A percentile compares a stretch with the other conserved stretches of the same genome.
Evolutionary conservation across 176 grass and related monocot genomes (phyloP).

Genomic region (Canna indica): DNA sequence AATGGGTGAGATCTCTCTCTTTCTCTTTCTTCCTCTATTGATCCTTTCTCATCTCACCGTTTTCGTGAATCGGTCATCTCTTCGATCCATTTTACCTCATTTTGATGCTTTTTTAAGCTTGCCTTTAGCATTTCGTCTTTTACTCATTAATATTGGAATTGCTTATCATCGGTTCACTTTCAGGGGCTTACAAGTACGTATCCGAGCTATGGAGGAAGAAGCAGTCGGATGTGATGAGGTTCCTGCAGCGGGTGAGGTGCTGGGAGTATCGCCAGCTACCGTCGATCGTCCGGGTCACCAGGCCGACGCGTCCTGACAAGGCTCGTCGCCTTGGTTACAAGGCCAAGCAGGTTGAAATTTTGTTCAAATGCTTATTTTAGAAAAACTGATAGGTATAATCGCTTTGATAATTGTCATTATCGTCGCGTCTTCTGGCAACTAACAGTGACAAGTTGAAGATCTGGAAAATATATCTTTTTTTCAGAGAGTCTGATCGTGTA

Average conservation of each 20-base stretch:
- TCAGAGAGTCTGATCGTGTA: too few relatives aligned
- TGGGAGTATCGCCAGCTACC: slow-evolving; percentile 18
- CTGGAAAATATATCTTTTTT: too few relatives aligned
- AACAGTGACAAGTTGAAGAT: too few relatives aligned
- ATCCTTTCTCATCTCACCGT: not conserved
- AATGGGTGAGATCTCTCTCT: not conserved
- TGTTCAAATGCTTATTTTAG: not conserved
- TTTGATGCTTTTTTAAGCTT: not conserved
- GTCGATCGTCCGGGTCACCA: slow-evolving; percentile 10
- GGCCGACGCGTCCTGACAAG: slow-evolving; percentile 6
- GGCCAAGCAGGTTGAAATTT: slow-evolving; percentile 4
- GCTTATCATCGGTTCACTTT: not conserved
- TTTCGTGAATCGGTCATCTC: not conserved
- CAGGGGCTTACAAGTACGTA: slow-evolving; percentile 17
- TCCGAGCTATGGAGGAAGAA: slow-evolving; percentile 14
- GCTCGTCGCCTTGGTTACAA: slow-evolving; percentile 15
- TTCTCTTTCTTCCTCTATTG: not conserved
- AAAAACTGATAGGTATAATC: not conserved
- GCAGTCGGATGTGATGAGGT: slow-evolving; percentile 17
- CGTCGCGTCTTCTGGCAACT: too few relatives aligned
- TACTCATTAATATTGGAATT: not conserved
- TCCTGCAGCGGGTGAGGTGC: slow-evolving; percentile 6
- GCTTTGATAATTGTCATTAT: not conserved
- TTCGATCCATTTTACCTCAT: not conserved
- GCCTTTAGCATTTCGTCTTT: not conserved